Evolutionary conservation across 1,139 yeast species (phyloP), one percentile per base, ranked within the genome.

Genomic region (Yamadazyma dendronema): DNA sequence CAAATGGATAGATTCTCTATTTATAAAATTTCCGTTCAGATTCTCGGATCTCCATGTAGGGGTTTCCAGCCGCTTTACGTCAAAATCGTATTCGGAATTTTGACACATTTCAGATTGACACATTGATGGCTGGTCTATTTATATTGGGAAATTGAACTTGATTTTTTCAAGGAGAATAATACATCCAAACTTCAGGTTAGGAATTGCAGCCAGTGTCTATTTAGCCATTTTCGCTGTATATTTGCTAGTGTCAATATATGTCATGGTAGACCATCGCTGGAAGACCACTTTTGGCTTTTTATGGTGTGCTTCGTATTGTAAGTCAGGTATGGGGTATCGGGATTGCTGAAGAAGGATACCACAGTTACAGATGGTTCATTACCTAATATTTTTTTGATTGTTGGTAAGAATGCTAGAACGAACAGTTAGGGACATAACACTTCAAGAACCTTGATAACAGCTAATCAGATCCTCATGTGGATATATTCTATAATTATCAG

Each of bases 321-420:
- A 67, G 67, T 22, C 72, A 66, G 40, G 37, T 65, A 7, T 54
- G 62, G 41, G 72, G 70, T 2, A 55, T 65, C 5, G 66, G 56
- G 3, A 65, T 62, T 48, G 60, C 71, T 3, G 38, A 41, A 4
- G 41, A 54, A 13, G 72, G 71, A 2, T 48, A 47, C 33, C 42
- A 35, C 1, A 54, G 61, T 35, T 56, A 46, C 42, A 54, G 61
- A 35, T 65, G 67, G 68, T 50, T 67, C 21, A 51, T 66, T 36
- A 70, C 68, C 70, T 8, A 65, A 66, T 47, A 61, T 55, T 1
- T 30, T 65, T 2, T 43, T 66, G 11, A 57, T 67, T 33, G 50
- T 52, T 10, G 73, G 72, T 4, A 71, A 6, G 8, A 19, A 9
- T 19, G 50, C 58, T 46, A 34, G 30, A 4, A 30, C 33, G 14